These are phyloP conservation scores for Gilbertella persicaria DNA, from an alignment of 371 early-diverging fungal genomes.

Conservation along the genomic window DNA sequence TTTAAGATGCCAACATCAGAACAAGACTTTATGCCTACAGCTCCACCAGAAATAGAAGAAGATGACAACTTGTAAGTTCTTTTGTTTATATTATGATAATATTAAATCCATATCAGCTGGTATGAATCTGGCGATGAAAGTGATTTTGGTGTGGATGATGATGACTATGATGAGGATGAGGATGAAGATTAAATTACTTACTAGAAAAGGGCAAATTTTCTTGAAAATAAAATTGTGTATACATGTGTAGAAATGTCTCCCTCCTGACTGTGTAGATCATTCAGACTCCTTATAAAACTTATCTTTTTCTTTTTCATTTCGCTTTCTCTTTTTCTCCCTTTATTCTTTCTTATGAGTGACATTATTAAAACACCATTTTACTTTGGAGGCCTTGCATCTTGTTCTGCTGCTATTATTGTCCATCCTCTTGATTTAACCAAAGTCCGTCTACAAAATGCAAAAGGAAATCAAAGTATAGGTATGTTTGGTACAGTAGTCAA, in stretches of 20 bases:
- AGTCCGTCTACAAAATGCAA: constrained; percentile 65
- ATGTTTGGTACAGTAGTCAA: constrained; percentile 45
- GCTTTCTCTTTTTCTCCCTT: background rate
- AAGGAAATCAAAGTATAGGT: constrained; percentile 27
- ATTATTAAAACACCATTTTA: constrained; percentile 45
- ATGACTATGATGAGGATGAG: constrained; percentile 39
- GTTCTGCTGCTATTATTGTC: constrained; percentile 60
- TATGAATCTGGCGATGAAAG: constrained; percentile 58
- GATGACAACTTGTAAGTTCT: constrained; percentile 53
- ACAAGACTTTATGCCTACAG: constrained; percentile 49
- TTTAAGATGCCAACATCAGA: constrained; percentile 57
- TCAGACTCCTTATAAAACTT: background rate
- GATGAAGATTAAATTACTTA: constrained; percentile 13
- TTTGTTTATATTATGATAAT: background rate
- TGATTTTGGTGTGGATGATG: constrained; percentile 48
- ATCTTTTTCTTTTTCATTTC: background rate
- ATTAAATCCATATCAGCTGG: constrained; percentile 37
- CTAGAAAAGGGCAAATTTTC: too few species aligned
- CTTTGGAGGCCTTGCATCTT: constrained; percentile 61
- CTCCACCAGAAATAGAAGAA: constrained; percentile 49
- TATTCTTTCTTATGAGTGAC: background rate
- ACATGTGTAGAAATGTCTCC: background rate
- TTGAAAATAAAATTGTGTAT: too few species aligned
- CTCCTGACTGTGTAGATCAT: background rate
- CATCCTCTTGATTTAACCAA: constrained; percentile 76